Evolutionary conservation across 1,139 yeast genomes (phyloP).

Genomic region (Diutina neorugosa): DNA sequence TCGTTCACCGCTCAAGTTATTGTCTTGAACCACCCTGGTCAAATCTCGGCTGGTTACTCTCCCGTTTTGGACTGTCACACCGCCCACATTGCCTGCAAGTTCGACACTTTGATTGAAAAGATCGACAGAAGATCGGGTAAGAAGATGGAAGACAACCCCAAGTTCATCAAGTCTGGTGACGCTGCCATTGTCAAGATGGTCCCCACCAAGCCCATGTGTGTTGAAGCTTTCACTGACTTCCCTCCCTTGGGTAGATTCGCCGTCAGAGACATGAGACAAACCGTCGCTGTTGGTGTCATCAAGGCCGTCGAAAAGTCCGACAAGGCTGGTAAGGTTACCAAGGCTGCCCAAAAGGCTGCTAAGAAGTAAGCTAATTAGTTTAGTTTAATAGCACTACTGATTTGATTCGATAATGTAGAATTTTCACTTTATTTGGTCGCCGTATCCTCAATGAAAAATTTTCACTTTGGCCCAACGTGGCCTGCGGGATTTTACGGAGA

Average conservation of each 20-base stretch:
- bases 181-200: slow-evolving; percentile 87
- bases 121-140: slow-evolving; percentile 93
- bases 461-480: not conserved
- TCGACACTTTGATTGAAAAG: slow-evolving; percentile 75
- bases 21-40: slow-evolving; percentile 90
- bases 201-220: slow-evolving; percentile 96
- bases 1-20: slow-evolving; percentile 86
- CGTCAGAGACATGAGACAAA: slow-evolving; percentile 99
- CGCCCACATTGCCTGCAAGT: slow-evolving; percentile 90
- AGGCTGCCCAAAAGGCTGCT: slow-evolving; percentile 98
- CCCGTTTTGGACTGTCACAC: slow-evolving; percentile 94
- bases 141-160: slow-evolving; percentile 71
- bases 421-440: not conserved
- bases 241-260: slow-evolving; percentile 99
- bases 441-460: not conserved
- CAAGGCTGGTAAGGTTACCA: slow-evolving; percentile 98
- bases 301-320: slow-evolving; percentile 94
- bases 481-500: not conserved
- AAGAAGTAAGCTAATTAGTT: slow-evolving; percentile 58
- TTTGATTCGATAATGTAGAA: not conserved
- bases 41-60: slow-evolving; percentile 85
- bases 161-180: slow-evolving; percentile 87
- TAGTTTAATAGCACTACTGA: slow-evolving; percentile 3
- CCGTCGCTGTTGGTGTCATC: slow-evolving; percentile 99
- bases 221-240: slow-evolving; percentile 93